Evolutionary conservation across 2,329 filamentous ascomycete species (phyloP).

Genomic region (Fusarium siculi): DNA sequence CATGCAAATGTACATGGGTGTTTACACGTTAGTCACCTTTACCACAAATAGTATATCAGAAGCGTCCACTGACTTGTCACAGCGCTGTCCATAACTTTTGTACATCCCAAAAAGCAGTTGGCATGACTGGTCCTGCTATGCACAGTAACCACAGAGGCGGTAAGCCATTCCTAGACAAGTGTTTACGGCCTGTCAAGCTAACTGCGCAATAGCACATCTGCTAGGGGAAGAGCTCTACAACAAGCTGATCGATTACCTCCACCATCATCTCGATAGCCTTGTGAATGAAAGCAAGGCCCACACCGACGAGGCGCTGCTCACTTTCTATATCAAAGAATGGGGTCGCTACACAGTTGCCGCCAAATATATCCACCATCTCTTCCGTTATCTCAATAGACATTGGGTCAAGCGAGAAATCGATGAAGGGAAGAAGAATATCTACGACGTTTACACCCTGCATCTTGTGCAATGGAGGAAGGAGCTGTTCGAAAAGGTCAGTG

Average conservation of each 20-base stretch:
- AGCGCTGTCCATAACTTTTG: slow-evolving; percentile 98
- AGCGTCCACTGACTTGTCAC: slow-evolving; percentile 50
- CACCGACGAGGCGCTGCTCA: slow-evolving; percentile 87
- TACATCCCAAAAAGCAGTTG: slow-evolving; percentile 93
- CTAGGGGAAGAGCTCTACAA: slow-evolving; percentile 96
- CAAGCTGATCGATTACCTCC: slow-evolving; percentile 87
- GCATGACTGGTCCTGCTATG: slow-evolving; percentile 59
- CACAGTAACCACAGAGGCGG: slow-evolving; percentile 68
- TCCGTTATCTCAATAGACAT: slow-evolving; percentile 94
- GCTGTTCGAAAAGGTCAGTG: slow-evolving; percentile 84
- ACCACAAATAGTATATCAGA: not conserved
- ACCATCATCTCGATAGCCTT: slow-evolving; percentile 77
- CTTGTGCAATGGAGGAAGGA: slow-evolving; percentile 95
- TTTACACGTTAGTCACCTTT: slow-evolving; percentile 77
- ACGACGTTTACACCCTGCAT: slow-evolving; percentile 97
- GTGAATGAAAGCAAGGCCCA: slow-evolving; percentile 79
- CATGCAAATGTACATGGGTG: slow-evolving; percentile 96
- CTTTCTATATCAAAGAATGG: slow-evolving; percentile 98
- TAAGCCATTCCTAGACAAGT: slow-evolving; percentile 47
- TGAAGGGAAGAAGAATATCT: slow-evolving; percentile 97
- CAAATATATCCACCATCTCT: slow-evolving; percentile 97
- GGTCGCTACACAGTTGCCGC: slow-evolving; percentile 93
- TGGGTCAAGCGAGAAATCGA: slow-evolving; percentile 99
- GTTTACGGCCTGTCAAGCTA: slow-evolving; percentile 9
- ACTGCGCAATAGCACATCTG: slow-evolving; percentile 75